Evolutionary conservation across 1,139 yeast genomes (phyloP).

Genomic region (Sugiyamaella novakii): DNA sequence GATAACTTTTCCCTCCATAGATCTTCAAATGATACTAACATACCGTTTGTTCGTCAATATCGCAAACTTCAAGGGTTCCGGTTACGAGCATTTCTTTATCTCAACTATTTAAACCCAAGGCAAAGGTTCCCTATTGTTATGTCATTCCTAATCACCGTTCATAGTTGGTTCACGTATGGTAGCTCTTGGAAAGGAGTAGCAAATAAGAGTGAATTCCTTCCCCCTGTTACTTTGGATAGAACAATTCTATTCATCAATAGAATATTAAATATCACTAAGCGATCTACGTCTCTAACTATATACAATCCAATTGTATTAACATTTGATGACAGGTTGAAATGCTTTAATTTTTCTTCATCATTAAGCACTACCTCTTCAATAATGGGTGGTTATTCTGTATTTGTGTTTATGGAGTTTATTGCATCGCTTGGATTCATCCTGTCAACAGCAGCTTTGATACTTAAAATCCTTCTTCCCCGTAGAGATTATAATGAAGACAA

Average conservation of each 20-base stretch:
- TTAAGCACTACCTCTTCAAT: conserved; percentile 12
- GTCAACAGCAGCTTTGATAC: conserved; percentile 44
- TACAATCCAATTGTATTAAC: conserved; percentile 25
- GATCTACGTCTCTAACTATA: conserved; percentile 5
- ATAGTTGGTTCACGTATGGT: conserved; percentile 15
- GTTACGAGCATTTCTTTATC: conserved; percentile 23
- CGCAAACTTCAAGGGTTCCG: conserved; percentile 8
- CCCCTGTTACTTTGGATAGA: neutral
- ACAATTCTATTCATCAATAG: conserved; percentile 9
- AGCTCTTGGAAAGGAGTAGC: neutral
- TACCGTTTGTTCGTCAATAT: conserved; percentile 10
- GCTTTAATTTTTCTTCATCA: conserved; percentile 8
- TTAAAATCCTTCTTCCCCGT: conserved; percentile 40
- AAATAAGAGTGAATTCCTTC: neutral
- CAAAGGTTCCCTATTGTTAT: conserved; percentile 20
- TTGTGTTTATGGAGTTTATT: conserved; percentile 43
- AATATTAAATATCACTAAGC: neutral
- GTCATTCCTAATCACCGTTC: conserved; percentile 6
- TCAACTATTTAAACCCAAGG: conserved; percentile 23
- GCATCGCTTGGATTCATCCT: conserved; percentile 48
- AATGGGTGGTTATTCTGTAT: conserved; percentile 19
- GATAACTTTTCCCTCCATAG: too few species aligned
- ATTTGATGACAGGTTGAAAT: conserved; percentile 8
- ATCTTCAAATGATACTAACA: neutral
- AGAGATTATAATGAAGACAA: conserved; percentile 18